Evolutionary conservation across 768 basidiomycete species (phyloP), one percentile per base, ranked within the genome.

Genomic region (Rhizopogon rudus): DNA sequence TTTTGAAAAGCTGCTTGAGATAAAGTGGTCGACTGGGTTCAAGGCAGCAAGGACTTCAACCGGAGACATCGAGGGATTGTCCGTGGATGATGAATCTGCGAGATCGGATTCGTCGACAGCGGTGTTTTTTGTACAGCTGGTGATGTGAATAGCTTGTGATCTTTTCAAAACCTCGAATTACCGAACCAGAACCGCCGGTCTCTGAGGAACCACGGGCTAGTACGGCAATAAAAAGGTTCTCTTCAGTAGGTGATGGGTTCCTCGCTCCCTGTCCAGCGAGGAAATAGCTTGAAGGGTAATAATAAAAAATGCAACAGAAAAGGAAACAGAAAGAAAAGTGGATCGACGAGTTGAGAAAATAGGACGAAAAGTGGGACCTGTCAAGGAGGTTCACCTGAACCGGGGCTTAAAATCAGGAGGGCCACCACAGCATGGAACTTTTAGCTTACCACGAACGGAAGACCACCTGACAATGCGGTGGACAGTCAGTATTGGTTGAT

Each of bases 361-460:
- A 39, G 40, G 39, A 31, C 43, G 31, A 45, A 48, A 48, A 29
- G 41, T 58, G 54, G 57, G 68, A 63, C 69, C 63, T 81, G 81
- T 86, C 77, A 89, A 74, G 88, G 87, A 73, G 88, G 89, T 83
- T 90, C 86, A 66, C 88, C 88, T 91, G 60, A 54, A 65, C 45
- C 61, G 50, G 33, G 62, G 51, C 49, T 57, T 63, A 58, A 71
- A 60, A 49, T 50, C 20, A 41, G 60, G 57, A 46, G 35, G 40
- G 10, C 20, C n/a, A 13, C 29, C 8, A 40, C 41, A 52, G 49
- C 48, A 55, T 45, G 52, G 53, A 55, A 42, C 56, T 57, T 57
- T 60, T 53, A 53, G 73, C 81, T 54, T 52, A 87, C 88, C 88
- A 80, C 87, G 77, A 67, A 90, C 81, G 57, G 84, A 85, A 70